phyloP scores from a whole-genome alignment of 2,329 filamentous ascomycete species.

The Paecilomyces niveus region DNA sequence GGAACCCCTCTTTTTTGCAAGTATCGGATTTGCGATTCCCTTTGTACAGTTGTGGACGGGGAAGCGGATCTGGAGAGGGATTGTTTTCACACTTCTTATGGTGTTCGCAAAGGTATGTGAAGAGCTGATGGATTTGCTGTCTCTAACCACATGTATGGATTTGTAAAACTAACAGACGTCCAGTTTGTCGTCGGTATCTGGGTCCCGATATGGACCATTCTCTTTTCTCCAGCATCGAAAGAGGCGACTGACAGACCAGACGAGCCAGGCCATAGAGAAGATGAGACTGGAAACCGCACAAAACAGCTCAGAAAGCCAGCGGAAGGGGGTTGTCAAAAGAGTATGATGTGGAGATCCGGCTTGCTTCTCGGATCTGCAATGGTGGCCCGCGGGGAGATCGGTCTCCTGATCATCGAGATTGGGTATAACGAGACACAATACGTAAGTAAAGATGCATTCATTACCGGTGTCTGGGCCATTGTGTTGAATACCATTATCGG shows the following conservation, averaged over 20 bases:
- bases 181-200: neutral
- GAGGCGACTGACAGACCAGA: neutral
- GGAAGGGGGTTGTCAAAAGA: neutral
- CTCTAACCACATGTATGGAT: neutral
- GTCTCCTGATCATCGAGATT: constrained; percentile 24
- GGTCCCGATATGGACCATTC: neutral
- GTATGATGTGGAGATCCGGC: constrained; percentile 13
- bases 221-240: too few species aligned
- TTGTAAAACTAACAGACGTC: neutral
- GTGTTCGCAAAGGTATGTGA: constrained; percentile 19
- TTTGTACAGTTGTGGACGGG: constrained; percentile 26
- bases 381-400: constrained; percentile 27
- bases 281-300: too few species aligned
- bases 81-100: constrained; percentile 24
- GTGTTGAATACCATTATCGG: constrained; percentile 26
- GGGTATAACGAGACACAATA: constrained; percentile 29
- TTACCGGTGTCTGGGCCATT: constrained; percentile 25
- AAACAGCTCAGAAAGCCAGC: neutral
- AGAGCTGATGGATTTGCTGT: neutral
- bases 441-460: constrained; percentile 29
- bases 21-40: constrained; percentile 24
- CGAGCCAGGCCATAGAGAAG: neutral
- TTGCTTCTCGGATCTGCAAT: constrained; percentile 23
- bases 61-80: constrained; percentile 22
- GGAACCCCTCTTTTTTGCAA: neutral